Base-by-base conservation (phyloP, 371 early-diverging fungal genomes). In the Mortierella sp. region DNA sequence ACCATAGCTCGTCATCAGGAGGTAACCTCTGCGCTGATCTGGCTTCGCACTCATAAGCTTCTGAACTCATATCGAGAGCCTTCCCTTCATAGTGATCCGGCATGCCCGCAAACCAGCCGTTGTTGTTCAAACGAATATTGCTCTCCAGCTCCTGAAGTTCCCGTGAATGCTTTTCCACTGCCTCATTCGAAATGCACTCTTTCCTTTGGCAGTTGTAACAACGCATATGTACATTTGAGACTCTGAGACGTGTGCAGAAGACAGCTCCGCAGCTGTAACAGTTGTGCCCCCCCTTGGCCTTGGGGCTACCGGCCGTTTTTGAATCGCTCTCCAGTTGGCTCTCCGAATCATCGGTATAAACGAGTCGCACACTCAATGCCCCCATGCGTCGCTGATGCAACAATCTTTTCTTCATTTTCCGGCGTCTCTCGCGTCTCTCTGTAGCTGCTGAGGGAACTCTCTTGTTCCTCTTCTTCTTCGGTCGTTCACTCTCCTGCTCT, bases 61-160 rank as follows among this genome's bases (percentile, higher is more conserved):
- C 3, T 24, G 4, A 43, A 19, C 2, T 52, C 3, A 21, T 19
- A 3, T 19, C 16, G 2, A 21, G 24, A 2, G 5, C 7, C 24
- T 12, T 18, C 13, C 46, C 30, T 19, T 45, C 49, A 43, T 45
- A 16, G 34, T 18, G 52, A 4, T 23, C 43, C 2, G 54, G 41
- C 9, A 27, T 23, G 18, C 23, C 39, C 3, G 26, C 23, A 14
- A 56, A 34, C 57, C 57, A 67, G 7, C 68, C 61, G 27, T 61
- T 56, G 47, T 56, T 55, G 28, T 55, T 61, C 50, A 60, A 48
- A 1, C 34, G 51, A 7, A 67, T 31, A 38, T 61, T 55, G 21
- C 52, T 50, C 21, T 55, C 61, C 21, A 56, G 42, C 13, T 50
- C 61, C 19, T 19, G 30, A 4, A 67, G 61, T 24, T 56, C 64